A percentile compares a stretch with the other conserved stretches of the same genome.
These are phyloP conservation scores for Aspergillus viridinutans DNA, from an alignment of 2,329 filamentous ascomycete genomes.

Conservation along the genomic window DNA sequence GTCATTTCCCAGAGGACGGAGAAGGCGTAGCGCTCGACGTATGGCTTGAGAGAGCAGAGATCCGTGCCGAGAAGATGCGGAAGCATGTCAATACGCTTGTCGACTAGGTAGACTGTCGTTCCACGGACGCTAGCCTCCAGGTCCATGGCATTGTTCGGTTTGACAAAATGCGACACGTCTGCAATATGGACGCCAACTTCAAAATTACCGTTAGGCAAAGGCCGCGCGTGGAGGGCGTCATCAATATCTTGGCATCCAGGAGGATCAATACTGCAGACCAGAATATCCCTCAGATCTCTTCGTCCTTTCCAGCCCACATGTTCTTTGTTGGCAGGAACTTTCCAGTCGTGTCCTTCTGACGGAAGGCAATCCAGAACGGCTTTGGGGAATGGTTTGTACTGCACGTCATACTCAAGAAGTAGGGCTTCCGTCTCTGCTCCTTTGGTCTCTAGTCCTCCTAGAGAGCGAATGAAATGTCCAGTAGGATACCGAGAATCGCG, in stretches of 20 bases:
- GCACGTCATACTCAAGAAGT: slow-evolving; percentile 91
- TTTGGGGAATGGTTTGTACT: slow-evolving; percentile 95
- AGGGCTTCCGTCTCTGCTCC: slow-evolving; percentile 96
- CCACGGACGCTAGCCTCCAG: slow-evolving; percentile 88
- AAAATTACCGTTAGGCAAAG: slow-evolving; percentile 84
- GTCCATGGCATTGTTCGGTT: slow-evolving; percentile 96
- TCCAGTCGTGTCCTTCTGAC: slow-evolving; percentile 88
- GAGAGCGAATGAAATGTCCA: slow-evolving; percentile 87
- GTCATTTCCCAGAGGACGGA: slow-evolving; percentile 87
- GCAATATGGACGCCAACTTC: slow-evolving; percentile 98
- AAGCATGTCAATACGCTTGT: slow-evolving; percentile 99
- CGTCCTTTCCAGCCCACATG: slow-evolving; percentile 85
- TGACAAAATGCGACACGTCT: slow-evolving; percentile 98
- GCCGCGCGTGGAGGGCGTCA: slow-evolving; percentile 84
- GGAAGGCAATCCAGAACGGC: slow-evolving; percentile 92
- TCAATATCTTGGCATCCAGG: slow-evolving; percentile 97
- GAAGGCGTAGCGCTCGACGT: slow-evolving; percentile 91
- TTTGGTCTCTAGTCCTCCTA: slow-evolving; percentile 93
- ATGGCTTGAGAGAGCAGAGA: slow-evolving; percentile 91
- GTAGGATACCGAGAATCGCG: slow-evolving; percentile 86
- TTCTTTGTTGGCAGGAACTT: slow-evolving; percentile 71
- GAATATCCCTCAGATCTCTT: slow-evolving; percentile 74
- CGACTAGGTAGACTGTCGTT: slow-evolving; percentile 94
- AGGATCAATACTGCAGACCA: slow-evolving; percentile 97
- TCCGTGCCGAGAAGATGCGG: slow-evolving; percentile 94